A percentile compares a stretch with the other conserved stretches of the same genome.
Evolutionary conservation across 1,139 yeast species (phyloP).

Genomic region (Taiozyma sp.): DNA sequence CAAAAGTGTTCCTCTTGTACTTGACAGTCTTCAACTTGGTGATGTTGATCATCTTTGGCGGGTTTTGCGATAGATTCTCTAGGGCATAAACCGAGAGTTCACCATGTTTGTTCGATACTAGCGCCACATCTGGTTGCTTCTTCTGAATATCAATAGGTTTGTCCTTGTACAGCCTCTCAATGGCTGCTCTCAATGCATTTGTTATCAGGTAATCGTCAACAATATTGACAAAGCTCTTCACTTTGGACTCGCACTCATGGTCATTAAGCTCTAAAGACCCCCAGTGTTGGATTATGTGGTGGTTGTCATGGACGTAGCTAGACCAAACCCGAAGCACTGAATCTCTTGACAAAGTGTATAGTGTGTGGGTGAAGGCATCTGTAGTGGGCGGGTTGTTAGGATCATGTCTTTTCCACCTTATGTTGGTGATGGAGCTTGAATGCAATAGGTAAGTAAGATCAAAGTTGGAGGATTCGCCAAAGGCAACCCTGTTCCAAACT

Average conservation of each 20-base stretch:
- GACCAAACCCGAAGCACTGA: conserved; percentile 69
- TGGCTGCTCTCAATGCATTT: conserved; percentile 28
- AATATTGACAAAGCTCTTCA: conserved; percentile 39
- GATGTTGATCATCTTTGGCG: conserved; percentile 35
- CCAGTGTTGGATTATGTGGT: conserved; percentile 57
- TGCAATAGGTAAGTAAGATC: conserved; percentile 70
- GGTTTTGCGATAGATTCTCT: conserved; percentile 45
- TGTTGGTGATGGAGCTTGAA: conserved; percentile 49
- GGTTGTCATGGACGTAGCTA: conserved; percentile 57
- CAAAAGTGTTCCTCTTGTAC: conserved; percentile 25
- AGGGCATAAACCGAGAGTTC: conserved; percentile 44
- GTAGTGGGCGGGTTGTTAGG: conserved; percentile 16
- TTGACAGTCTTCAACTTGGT: conserved; percentile 21
- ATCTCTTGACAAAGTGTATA: conserved; percentile 22
- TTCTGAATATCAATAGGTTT: conserved; percentile 24
- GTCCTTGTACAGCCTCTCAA: conserved; percentile 17
- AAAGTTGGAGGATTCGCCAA: conserved; percentile 66
- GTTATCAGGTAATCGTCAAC: conserved; percentile 54
- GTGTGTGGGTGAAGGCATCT: conserved; percentile 17
- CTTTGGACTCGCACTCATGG: conserved; percentile 14
- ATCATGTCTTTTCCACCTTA: conserved; percentile 46
- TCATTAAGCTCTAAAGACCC: conserved; percentile 45
- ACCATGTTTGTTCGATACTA: conserved; percentile 45
- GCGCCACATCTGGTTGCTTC: conserved; percentile 48
- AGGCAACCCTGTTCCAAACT: conserved; percentile 74